These are phyloP conservation scores for Tephrocybe sp. DNA, from an alignment of 768 basidiomycete species.

Conservation along the genomic window DNA sequence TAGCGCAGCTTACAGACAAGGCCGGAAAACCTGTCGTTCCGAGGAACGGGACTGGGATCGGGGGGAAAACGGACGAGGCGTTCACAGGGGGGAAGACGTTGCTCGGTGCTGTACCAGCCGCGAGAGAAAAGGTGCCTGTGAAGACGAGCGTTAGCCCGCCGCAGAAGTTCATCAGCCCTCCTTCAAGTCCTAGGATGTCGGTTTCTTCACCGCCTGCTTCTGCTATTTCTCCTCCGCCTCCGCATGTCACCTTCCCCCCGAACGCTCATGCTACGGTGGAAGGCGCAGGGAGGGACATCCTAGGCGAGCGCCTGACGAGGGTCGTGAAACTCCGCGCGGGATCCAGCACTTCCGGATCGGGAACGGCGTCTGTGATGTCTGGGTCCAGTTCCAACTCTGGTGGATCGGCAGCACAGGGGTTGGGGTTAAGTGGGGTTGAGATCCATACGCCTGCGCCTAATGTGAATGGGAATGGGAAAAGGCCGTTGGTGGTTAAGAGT, in stretches of 20 bases:
- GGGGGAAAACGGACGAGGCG: constrained; percentile 21
- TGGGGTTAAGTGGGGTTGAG: no score
- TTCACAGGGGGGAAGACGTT: constrained; percentile 41
- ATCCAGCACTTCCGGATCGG: neutral
- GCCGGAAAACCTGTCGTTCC: constrained; percentile 3
- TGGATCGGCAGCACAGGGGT: no score
- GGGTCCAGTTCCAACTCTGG: no score
- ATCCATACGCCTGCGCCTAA: no score
- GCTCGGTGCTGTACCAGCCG: neutral
- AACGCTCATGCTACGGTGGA: constrained; percentile 7
- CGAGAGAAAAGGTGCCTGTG: constrained; percentile 16
- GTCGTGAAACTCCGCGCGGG: constrained; percentile 30
- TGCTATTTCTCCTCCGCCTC: neutral
- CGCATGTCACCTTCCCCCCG: no score
- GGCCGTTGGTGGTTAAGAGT: neutral
- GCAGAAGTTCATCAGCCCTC: constrained; percentile 35
- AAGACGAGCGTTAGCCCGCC: constrained; percentile 27
- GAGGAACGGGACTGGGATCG: neutral
- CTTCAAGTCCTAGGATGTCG: constrained; percentile 31
- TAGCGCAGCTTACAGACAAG: constrained; percentile 40
- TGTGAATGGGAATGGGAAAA: neutral
- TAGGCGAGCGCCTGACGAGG: constrained; percentile 43
- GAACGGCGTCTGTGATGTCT: neutral
- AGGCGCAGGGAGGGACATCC: constrained; percentile 34
- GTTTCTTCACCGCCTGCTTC: no score